A percentile compares a stretch with the other conserved stretches of the same genome.
Evolutionary conservation across 768 basidiomycete genomes (phyloP).

Genomic region (Termitomyces sp.): DNA sequence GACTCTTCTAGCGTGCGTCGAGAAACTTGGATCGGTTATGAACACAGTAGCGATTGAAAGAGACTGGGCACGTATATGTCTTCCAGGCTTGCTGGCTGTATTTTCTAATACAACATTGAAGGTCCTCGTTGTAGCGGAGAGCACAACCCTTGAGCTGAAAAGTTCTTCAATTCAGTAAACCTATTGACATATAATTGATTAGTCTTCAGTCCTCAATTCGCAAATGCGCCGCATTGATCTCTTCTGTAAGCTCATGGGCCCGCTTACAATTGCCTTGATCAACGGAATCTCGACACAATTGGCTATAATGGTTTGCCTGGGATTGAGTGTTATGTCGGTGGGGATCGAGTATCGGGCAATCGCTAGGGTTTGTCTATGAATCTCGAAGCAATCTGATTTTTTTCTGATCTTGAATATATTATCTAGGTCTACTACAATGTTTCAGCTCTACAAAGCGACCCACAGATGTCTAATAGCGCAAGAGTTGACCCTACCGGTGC

Average conservation of each 20-base stretch:
- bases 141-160: background rate
- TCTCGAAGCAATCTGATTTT: background rate
- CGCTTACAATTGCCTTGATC: constrained; percentile 19
- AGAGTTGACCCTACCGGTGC: background rate
- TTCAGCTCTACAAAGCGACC: background rate
- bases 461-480: background rate
- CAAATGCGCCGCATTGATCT: constrained; percentile 27
- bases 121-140: constrained; percentile 6
- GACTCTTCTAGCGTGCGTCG: constrained; percentile 19
- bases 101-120: background rate
- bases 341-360: constrained; percentile 20
- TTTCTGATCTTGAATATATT: background rate
- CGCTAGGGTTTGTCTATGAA: constrained; percentile 14
- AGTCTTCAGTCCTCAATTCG: constrained; percentile 17
- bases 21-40: constrained; percentile 21
- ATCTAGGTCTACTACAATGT: constrained; percentile 4
- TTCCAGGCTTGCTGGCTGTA: background rate
- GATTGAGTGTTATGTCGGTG: constrained; percentile 16
- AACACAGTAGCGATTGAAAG: constrained; percentile 22
- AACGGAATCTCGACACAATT: constrained; percentile 17
- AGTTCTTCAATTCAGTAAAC: background rate
- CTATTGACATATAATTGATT: constrained; percentile 5
- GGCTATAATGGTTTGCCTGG: constrained; percentile 15
- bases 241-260: constrained; percentile 22
- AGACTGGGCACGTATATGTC: constrained; percentile 19